Base-by-base conservation (phyloP, 108 stramenopile species). In the Nitzschia sp. region DNA sequence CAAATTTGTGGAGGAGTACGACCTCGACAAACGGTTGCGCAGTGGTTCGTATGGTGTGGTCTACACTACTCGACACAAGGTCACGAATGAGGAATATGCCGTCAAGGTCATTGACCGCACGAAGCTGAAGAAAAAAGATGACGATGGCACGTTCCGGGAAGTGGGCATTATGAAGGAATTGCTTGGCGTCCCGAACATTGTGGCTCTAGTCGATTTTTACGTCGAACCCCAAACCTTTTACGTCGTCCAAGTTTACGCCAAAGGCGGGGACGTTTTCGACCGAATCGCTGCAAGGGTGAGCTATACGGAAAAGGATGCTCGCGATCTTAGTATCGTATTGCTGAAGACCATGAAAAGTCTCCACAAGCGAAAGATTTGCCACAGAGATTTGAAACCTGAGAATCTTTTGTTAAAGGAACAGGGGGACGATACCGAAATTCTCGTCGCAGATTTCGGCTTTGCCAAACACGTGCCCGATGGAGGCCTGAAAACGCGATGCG, bases 241-340 rank as follows among this genome's bases (percentile, higher is more conserved):
- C 75, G 82, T 97, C 54, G 93, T 97, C 0, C 87, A 95, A 65
- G 89, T 93, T 74, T 79, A 84, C 6, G 89, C 89, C 19, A 46
- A 66, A n/a, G 98, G 98, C 13, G 98, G 98, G 2, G 98, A 99
- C 69, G 92, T 99, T 6, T 99, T 99, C 74, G 96, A 98, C 75
- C 85, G 94, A 23, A 78, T 99, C 54, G 85, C 89, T 18, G 69
- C 78, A 33, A 81, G 93, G 34, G 78, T 78, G 32, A 64, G 38
- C 26, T 99, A 98, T 78, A 90, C 78, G 24, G 98, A 99, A 69
- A 82, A 77, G 59, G 93, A 97, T 67, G 97, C 96, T 2, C 77
- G 95, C 0, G 76, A 88, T 38, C 63, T 95, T 31, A 79, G 87
- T 13, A 67, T 71, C 42, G 75, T 49, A 8, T 59, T 97, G 24